phyloP scores from a whole-genome alignment of 148 eudicot genomes.

The Beta vulgaris region DNA sequence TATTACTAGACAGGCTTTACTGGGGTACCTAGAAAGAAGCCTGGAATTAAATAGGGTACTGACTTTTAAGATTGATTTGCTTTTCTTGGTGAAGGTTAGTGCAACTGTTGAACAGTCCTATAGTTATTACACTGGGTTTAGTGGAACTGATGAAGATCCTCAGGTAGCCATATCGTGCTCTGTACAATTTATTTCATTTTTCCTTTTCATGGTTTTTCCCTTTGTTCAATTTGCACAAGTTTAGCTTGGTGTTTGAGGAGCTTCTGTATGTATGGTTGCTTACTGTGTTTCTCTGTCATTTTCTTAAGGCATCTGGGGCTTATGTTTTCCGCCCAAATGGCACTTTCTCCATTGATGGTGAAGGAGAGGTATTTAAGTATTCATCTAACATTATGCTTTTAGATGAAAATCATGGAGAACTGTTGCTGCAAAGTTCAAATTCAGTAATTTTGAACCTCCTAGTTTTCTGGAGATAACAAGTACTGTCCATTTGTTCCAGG shows the following conservation, averaged over 20 bases:
- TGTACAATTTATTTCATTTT: not conserved
- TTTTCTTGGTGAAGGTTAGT: slow-evolving; percentile 34
- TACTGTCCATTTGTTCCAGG: slow-evolving; percentile 34
- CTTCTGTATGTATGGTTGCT: slow-evolving; percentile 8
- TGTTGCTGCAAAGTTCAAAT: not conserved
- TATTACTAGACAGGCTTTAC: not conserved
- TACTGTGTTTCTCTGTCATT: not conserved
- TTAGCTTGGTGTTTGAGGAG: not conserved
- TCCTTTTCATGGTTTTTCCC: not conserved
- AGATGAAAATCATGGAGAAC: not conserved
- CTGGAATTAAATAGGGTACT: not conserved
- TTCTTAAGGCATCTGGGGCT: slow-evolving; percentile 79
- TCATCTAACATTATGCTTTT: slow-evolving; percentile 3
- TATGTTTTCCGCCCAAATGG: slow-evolving; percentile 92
- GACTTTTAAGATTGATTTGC: not conserved
- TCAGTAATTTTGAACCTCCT: not conserved
- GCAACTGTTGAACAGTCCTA: slow-evolving; percentile 39
- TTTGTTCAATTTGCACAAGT: slow-evolving; percentile 7
- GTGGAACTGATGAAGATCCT: slow-evolving; percentile 40
- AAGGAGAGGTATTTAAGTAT: slow-evolving; percentile 45
- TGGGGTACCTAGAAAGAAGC: not conserved
- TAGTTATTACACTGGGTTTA: slow-evolving; percentile 38
- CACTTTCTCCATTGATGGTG: slow-evolving; percentile 40
- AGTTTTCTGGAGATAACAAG: not conserved
- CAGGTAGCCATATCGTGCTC: slow-evolving; percentile 30